Conservation (phyloP, 495 filamentous ascomycete species). For the Daldinia loculata region DNA sequence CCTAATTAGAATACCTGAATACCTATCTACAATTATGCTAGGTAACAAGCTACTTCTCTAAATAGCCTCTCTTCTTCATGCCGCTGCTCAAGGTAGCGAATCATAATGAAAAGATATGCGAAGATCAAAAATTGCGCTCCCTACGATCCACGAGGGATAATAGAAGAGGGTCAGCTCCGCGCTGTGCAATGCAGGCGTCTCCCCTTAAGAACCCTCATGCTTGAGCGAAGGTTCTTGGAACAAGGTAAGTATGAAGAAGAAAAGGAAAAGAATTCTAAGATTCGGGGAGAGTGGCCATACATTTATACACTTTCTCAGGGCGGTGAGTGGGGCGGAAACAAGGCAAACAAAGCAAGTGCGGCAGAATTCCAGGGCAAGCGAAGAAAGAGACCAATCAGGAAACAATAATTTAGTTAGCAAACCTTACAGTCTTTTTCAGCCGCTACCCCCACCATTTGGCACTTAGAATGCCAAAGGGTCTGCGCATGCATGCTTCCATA, state of each 20-base stretch:
- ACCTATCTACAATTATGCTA: too few relatives aligned
- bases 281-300: slow-evolving; percentile 10
- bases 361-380: neutral
- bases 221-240: slow-evolving; percentile 69
- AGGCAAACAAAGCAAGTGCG: neutral
- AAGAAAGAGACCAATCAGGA: neutral
- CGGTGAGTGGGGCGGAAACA: neutral
- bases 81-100: slow-evolving; percentile 33
- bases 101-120: slow-evolving; percentile 39
- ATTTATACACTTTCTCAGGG: slow-evolving; percentile 32
- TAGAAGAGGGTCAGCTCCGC: slow-evolving; percentile 73
- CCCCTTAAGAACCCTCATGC: slow-evolving; percentile 65
- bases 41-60: too few relatives aligned
- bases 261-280: slow-evolving; percentile 43
- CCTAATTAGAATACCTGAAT: too few relatives aligned
- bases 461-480: neutral
- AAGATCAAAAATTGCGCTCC: slow-evolving; percentile 47
- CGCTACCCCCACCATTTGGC: neutral
- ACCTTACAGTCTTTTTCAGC: neutral
- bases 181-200: slow-evolving; percentile 83
- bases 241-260: slow-evolving; percentile 82
- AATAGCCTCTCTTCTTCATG: slow-evolving; percentile 40
- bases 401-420: neutral
- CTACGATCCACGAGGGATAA: slow-evolving; percentile 75
- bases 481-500: neutral